Base-by-base conservation (phyloP, 805 yeast genomes). In the Hanseniaspora valbyensis region DNA sequence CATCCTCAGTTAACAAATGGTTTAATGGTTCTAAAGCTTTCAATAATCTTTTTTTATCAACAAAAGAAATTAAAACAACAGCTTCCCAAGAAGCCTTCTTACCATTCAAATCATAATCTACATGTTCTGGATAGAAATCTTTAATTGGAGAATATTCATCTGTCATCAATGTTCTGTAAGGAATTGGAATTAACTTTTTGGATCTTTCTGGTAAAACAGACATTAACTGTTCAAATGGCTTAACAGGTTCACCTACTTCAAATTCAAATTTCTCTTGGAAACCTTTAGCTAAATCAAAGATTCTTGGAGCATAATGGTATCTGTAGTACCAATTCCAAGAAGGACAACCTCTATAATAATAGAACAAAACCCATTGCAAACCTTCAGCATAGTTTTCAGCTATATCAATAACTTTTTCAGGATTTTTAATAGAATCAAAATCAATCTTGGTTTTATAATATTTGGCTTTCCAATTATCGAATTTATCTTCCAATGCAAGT, bases 51-150 rank as follows among this genome's bases (percentile, higher is more conserved):
- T 75, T 66, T 59, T 83, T 87, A 57, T 92, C 96, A 42, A 92
- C 96, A 71, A 92, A 92, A 4, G 94, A 81, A 53, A 92, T 75
- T 59, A 86, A 75, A 6, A 92, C 95, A 51, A 92, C 96, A 10
- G 96, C 96, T 68, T 92, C 97, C 98, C 98, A 92, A 44, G 87
- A 82, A 2, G 92, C 95, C 50, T 88, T 85, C 64, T 92, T 92
- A 40, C 97, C 98, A 62, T 92, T 92, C 76, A 79, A 74, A 68
- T 92, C 98, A 32, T 85, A 73, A 48, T 80, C 85, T 52, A 90
- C 95, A 53, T 85, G 86, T 52, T 75, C 73, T 2, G 98, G 98
- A 62, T 92, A 92, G 60, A 87, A 88, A 59, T 88, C 96, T 51
- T 74, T 74, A 56, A 92, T 87, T 25, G 96, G 95, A 7, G 96